phyloP scores from a whole-genome alignment of 495 filamentous ascomycete genomes.

The Aspergillus homomorphus region DNA sequence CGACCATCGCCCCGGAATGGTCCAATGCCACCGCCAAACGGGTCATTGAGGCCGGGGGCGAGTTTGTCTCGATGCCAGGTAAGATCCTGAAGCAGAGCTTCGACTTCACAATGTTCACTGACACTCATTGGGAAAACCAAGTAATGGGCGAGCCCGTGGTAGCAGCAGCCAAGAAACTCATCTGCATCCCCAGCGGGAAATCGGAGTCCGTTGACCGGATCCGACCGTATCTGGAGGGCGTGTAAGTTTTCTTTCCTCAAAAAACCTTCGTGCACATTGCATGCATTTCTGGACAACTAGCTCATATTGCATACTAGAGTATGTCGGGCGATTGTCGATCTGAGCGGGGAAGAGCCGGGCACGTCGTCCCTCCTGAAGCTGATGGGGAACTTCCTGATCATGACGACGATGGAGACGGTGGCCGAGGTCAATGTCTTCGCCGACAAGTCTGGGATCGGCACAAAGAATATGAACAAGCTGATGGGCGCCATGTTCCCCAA shows the following conservation, averaged over 20 bases:
- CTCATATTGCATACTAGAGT: neutral
- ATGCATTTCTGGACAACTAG: neutral
- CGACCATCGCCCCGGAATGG: neutral
- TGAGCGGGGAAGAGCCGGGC: conserved; percentile 11
- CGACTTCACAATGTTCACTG: neutral
- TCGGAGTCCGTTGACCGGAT: conserved; percentile 2
- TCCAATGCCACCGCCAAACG: conserved; percentile 4
- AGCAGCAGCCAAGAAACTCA: neutral
- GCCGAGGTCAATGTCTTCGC: conserved; percentile 10
- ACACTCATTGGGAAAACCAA: neutral
- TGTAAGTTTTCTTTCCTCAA: neutral
- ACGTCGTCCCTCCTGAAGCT: conserved; percentile 3
- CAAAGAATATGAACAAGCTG: conserved; percentile 6
- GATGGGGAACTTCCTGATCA: conserved; percentile 13
- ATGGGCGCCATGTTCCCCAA: conserved; percentile 11
- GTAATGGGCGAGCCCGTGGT: conserved; percentile 9
- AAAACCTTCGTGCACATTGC: neutral
- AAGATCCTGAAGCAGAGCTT: neutral
- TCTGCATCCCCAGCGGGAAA: conserved; percentile 5
- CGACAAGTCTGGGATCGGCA: conserved; percentile 7
- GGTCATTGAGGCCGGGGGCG: conserved; percentile 1
- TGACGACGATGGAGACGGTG: conserved; percentile 12
- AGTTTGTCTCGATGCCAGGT: conserved; percentile 11
- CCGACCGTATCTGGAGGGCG: conserved; percentile 2
- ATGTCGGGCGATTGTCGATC: conserved; percentile 4